Conservation (phyloP, 2,329 filamentous ascomycete species). For the Monosporascus cannonballus region DNA sequence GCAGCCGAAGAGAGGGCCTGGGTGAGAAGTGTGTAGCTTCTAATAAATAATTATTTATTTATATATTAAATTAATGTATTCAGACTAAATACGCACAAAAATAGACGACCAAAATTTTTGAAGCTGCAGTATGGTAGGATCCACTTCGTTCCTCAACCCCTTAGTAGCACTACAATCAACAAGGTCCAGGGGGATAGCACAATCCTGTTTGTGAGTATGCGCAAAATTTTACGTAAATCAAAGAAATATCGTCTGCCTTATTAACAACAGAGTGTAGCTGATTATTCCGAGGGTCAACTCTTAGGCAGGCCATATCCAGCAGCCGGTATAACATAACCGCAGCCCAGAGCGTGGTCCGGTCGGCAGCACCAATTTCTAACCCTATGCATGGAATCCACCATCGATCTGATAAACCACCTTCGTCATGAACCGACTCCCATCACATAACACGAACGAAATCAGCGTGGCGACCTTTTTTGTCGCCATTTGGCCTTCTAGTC, state of each 20-base stretch:
- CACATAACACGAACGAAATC: constrained; percentile 25
- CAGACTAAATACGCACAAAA: too few species aligned
- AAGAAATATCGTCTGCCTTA: too few species aligned
- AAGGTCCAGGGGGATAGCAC: too few species aligned
- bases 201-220: too few species aligned
- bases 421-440: constrained; percentile 27
- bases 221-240: too few species aligned
- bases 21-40: too few species aligned
- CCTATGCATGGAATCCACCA: constrained; percentile 16
- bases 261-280: neutral
- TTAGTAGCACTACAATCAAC: too few species aligned
- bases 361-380: neutral
- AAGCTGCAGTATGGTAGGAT: too few species aligned
- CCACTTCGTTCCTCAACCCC: too few species aligned
- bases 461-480: constrained; percentile 23
- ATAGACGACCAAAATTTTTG: too few species aligned
- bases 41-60: too few species aligned
- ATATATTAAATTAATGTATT: too few species aligned
- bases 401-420: constrained; percentile 18
- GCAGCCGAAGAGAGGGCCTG: neutral
- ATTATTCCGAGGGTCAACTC: neutral
- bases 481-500: constrained; percentile 6
- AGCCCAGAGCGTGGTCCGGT: neutral
- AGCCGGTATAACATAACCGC: neutral
- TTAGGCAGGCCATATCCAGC: neutral